These are phyloP conservation scores for Ceratocystis lukuohia DNA, from an alignment of 2,329 filamentous ascomycete species.

Conservation along the genomic window DNA sequence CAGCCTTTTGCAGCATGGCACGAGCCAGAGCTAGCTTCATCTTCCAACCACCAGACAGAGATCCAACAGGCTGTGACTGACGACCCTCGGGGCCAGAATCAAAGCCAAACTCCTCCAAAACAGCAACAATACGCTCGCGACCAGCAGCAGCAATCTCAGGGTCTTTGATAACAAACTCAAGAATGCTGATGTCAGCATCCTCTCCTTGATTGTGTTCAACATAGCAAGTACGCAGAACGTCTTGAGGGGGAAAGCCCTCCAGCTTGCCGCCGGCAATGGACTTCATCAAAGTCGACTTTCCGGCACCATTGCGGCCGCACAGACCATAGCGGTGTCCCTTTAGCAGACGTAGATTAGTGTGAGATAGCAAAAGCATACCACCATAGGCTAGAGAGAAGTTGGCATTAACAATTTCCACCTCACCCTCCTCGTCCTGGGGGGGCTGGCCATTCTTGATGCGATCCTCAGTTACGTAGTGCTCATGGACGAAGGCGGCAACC, in stretches of 20 bases:
- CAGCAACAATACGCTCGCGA: slow-evolving; percentile 64
- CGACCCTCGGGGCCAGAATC: slow-evolving; percentile 77
- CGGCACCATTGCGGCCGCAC: slow-evolving; percentile 90
- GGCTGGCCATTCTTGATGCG: slow-evolving; percentile 75
- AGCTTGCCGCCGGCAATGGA: slow-evolving; percentile 91
- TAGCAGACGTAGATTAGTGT: slow-evolving; percentile 85
- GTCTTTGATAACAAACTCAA: slow-evolving; percentile 85
- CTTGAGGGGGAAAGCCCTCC: slow-evolving; percentile 87
- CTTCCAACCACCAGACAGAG: slow-evolving; percentile 96
- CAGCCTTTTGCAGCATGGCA: slow-evolving; percentile 93
- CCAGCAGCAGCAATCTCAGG: slow-evolving; percentile 71
- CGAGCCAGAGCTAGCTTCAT: slow-evolving; percentile 97
- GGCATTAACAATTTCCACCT: slow-evolving; percentile 93
- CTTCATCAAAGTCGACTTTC: slow-evolving; percentile 98
- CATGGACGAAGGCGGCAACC: slow-evolving; percentile 60
- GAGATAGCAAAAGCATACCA: slow-evolving; percentile 89
- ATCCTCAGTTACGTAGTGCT: slow-evolving; percentile 71
- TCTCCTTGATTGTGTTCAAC: slow-evolving; percentile 99
- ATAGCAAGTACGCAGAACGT: slow-evolving; percentile 88
- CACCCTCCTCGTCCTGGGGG: slow-evolving; percentile 77
- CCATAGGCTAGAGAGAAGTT: slow-evolving; percentile 96
- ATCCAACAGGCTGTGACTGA: slow-evolving; percentile 82
- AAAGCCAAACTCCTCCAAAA: slow-evolving; percentile 87
- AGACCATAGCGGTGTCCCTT: slow-evolving; percentile 97
- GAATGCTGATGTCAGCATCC: slow-evolving; percentile 88